A percentile compares a stretch with the other conserved stretches of the same genome.
Evolutionary conservation across 139 green algal species (phyloP).

Genomic region (Chlorella sp.): DNA sequence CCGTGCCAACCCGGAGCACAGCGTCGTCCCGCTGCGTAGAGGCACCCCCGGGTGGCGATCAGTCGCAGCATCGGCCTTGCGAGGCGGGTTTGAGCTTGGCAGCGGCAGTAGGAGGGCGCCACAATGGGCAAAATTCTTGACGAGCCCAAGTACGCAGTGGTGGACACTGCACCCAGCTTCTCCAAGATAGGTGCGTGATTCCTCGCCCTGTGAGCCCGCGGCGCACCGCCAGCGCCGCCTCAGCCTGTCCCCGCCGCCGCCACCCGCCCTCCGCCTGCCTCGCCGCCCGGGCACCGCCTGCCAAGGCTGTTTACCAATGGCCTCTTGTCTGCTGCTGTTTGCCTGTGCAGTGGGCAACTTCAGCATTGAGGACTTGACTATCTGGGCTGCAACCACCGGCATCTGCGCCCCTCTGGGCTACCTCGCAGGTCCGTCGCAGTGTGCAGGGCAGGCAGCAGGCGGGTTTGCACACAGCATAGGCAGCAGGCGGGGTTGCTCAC

Average conservation of each 20-base stretch:
- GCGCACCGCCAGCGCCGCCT: background rate
- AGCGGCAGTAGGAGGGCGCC: background rate
- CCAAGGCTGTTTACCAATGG: background rate
- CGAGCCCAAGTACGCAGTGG: conserved; percentile 44
- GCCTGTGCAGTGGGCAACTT: conserved; percentile 45
- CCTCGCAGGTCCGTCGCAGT: conserved; percentile 22
- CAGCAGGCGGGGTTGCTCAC: no score
- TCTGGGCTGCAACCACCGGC: background rate
- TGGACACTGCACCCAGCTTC: conserved; percentile 38
- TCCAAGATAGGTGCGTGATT: conserved; percentile 34
- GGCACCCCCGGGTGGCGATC: background rate
- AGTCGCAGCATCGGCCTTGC: background rate
- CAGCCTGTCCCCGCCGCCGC: background rate
- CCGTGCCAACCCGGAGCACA: no score
- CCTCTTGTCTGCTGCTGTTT: background rate
- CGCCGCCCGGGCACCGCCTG: background rate
- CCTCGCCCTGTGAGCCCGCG: background rate
- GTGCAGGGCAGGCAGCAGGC: background rate
- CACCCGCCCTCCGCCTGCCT: background rate
- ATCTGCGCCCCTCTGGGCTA: conserved; percentile 35
- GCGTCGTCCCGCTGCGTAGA: no score
- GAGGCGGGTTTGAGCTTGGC: background rate
- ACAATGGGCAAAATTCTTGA: conserved; percentile 36
- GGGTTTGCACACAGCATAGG: background rate
- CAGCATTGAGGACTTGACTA: conserved; percentile 21